Evolutionary conservation across 352 stramenopile species (phyloP).

Genomic region (Pythium periplocum): DNA sequence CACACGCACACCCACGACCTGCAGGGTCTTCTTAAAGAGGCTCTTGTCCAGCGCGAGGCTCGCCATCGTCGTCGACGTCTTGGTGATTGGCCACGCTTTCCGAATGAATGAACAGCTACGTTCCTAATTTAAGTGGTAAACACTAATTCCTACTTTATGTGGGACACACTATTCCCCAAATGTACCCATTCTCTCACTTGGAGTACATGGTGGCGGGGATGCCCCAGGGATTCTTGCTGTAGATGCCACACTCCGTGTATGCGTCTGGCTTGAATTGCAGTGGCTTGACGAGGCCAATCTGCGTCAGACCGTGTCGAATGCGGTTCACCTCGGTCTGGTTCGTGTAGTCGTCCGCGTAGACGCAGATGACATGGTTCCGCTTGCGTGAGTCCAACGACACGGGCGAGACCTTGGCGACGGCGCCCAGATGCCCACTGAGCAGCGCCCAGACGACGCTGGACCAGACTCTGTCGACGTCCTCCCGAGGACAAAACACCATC

Average conservation of each 20-base stretch:
- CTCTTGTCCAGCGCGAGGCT: slow-evolving; percentile 51
- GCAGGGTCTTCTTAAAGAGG: slow-evolving; percentile 65
- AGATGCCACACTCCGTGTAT: slow-evolving; percentile 10
- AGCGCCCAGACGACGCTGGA: not conserved
- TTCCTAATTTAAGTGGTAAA: too few species aligned
- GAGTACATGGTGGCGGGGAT: not conserved
- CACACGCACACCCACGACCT: slow-evolving; percentile 66
- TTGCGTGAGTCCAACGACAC: not conserved
- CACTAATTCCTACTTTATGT: too few species aligned
- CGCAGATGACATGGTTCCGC: slow-evolving; percentile 7
- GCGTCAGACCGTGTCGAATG: slow-evolving; percentile 2
- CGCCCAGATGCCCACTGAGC: not conserved
- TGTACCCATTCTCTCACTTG: not conserved
- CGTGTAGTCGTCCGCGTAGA: slow-evolving; percentile 6
- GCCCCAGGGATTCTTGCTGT: slow-evolving; percentile 6
- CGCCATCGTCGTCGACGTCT: slow-evolving; percentile 8
- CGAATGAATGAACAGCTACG: not conserved
- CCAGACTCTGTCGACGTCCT: slow-evolving; percentile 4
- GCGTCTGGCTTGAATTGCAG: slow-evolving; percentile 11
- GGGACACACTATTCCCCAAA: too few species aligned
- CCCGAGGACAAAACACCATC: slow-evolving; percentile 6
- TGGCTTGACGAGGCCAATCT: not conserved
- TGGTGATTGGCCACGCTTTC: not conserved
- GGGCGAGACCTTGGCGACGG: slow-evolving; percentile 10
- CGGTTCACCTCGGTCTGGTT: slow-evolving; percentile 3